Base-by-base conservation (phyloP, 129 eudicot genomes). In the Scalesia atractyloides region DNA sequence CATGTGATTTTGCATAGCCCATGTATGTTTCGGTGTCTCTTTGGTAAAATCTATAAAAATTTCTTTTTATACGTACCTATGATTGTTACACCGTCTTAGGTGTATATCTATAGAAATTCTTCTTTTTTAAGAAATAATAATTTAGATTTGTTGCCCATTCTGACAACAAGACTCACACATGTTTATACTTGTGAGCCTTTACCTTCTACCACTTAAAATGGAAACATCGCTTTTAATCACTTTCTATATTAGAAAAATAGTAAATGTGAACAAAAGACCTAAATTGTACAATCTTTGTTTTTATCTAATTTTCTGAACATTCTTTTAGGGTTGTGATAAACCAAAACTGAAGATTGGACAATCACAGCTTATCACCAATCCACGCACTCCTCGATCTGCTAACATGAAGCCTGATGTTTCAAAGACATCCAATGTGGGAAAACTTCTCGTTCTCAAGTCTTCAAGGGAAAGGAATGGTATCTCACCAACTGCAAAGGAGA, bases 381-480 rank as follows among this genome's bases (percentile, higher is more conserved):
- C 68, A 68, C 86, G 80, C 69, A 76, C 93, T 50, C 84, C 88
- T 50, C 94, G 89, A 69, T 83, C 80, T 10, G 83, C 68, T 51
- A 68, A 82, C 4, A 79, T 58, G 52, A 83, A 81, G 73, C 53
- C 79, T 5, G 95, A 89, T 37, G 79, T 49, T 51, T 70, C 88
- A 64, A 89, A 83, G 71, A 69, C 85, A 63, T 76, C 90, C 20
- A 75, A 50, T 58, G 50, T 74, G n/a, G 88, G 91, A 49, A 93
- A 89, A 76, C 82, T 93, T 62, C 89, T 75, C 12, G 84, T 93
- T n/a, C 90, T 89, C 12, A 93, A 93, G 65, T 90, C 96, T 8
- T 82, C 79, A 34, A 77, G 96, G 26, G 96, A 89, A 57, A 75
- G 86, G 69, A 91, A 86, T 48, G 97, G 90, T 46, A 77, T 72